Evolutionary conservation across 2,329 filamentous ascomycete species (phyloP).

Genomic region (Cordyceps fumosorosea): DNA sequence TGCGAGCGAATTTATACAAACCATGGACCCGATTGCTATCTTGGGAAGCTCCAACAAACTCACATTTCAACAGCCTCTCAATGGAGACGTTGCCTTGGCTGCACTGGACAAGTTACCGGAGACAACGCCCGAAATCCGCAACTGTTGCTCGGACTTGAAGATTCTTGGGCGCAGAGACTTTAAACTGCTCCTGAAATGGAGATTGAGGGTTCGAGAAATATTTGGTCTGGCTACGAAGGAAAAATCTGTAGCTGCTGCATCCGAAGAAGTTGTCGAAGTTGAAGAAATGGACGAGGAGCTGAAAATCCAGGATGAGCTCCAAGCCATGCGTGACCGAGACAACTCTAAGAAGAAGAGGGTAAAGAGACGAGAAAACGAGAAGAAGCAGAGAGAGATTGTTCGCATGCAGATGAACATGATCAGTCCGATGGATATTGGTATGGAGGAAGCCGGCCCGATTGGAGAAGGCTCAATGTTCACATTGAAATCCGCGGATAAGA

Average conservation of each 20-base stretch:
- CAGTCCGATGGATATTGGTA: slow-evolving; percentile 88
- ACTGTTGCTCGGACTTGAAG: slow-evolving; percentile 76
- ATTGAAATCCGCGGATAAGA: slow-evolving; percentile 74
- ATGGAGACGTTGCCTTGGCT: slow-evolving; percentile 78
- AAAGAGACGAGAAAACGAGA: slow-evolving; percentile 81
- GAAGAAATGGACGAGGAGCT: slow-evolving; percentile 93
- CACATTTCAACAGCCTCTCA: slow-evolving; percentile 70
- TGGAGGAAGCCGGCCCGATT: slow-evolving; percentile 73
- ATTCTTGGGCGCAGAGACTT: slow-evolving; percentile 93
- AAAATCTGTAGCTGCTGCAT: slow-evolving; percentile 35
- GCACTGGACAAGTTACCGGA: slow-evolving; percentile 81
- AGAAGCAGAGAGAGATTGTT: slow-evolving; percentile 90
- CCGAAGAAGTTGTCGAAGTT: slow-evolving; percentile 71
- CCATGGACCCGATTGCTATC: slow-evolving; percentile 85
- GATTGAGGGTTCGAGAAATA: slow-evolving; percentile 79
- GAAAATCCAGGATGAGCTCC: slow-evolving; percentile 79
- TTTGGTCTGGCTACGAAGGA: slow-evolving; percentile 83
- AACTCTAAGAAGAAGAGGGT: slow-evolving; percentile 73
- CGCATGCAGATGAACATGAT: slow-evolving; percentile 97
- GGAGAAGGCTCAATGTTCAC: slow-evolving; percentile 83
- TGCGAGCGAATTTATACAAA: slow-evolving; percentile 91
- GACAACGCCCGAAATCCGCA: slow-evolving; percentile 74
- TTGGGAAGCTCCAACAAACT: slow-evolving; percentile 80
- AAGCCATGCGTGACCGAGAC: slow-evolving; percentile 74
- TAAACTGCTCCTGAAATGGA: slow-evolving; percentile 81